Evolutionary conservation across 2,329 filamentous ascomycete genomes (phyloP), one percentile per base, ranked within the genome.

Genomic region (Aspergillus jensenii): DNA sequence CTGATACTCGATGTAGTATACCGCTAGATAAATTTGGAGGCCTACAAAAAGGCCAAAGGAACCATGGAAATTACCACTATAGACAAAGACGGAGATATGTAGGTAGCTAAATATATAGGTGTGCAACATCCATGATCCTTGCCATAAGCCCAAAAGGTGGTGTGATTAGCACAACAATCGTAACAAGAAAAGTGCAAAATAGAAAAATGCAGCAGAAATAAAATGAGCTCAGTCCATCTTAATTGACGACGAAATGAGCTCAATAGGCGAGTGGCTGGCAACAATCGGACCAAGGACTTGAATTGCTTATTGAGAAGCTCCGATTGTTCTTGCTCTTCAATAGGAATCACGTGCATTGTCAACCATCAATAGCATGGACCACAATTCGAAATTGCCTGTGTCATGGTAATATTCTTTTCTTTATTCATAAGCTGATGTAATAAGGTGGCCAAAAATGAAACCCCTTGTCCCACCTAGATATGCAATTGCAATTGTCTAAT

Each of bases 251-350:
- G 17, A 52, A 12, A 35, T 25, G 9, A 15, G 48, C 23, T 47
- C 57, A 59, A 59, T 62, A 62, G 47, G 19, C 3, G 19, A 21
- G 35, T 45, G 25, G 39, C 46, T 47, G 51, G 57, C 51, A 62
- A 63, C 61, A 59, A 62, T 63, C 45, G 31, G 14, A 41, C 41
- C 41, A 37, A 45, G 41, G 23, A 25, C 25, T 15, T 37, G 19
- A 19, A 33, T 11, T 35, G 31, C 39, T 58, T 58, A 55, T 55
- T 44, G 56, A 51, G 46, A 51, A 27, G 55, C 15, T 50, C 46
- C 44, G 59, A 66, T 67, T 66, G 62, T 65, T 65, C 63, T 64
- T n/a, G 14, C 12, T 31, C 45, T 45, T 66, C 64, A 66, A 67
- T 64, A 61, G 59, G 50, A 7, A 27, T 67, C 61, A 66, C 61